A percentile compares a stretch with the other conserved stretches of the same genome.
phyloP scores from a whole-genome alignment of 208 protist species.

The Wallacemonas sp. region DNA sequence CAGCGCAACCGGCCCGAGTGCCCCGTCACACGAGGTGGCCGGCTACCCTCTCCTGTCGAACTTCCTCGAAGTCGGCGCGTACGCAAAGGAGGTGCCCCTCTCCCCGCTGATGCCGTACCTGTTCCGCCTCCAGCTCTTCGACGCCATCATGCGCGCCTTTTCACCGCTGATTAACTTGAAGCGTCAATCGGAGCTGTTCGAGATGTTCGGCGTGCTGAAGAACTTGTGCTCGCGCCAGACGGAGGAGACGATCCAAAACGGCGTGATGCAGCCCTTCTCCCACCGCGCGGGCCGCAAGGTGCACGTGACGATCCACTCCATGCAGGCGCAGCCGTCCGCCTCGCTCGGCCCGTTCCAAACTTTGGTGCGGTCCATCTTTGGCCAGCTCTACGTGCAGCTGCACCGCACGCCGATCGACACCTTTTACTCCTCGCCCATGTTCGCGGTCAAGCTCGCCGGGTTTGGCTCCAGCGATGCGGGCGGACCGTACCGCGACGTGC shows the following conservation, averaged over 20 bases:
- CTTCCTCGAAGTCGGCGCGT: constrained; percentile 56
- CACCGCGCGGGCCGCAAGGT: constrained; percentile 63
- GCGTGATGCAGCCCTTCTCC: constrained; percentile 82
- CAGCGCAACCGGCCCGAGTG: constrained; percentile 18
- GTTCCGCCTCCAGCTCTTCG: constrained; percentile 65
- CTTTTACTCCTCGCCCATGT: constrained; percentile 88
- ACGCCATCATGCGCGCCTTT: constrained; percentile 72
- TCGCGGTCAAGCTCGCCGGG: constrained; percentile 86
- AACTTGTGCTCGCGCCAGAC: constrained; percentile 72
- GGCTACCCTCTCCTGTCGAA: constrained; percentile 52
- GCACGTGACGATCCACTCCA: constrained; percentile 85
- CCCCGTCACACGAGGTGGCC: constrained; percentile 72
- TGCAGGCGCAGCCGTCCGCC: constrained; percentile 71
- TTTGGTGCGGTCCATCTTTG: constrained; percentile 84
- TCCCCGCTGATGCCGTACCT: constrained; percentile 69
- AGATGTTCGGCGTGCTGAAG: constrained; percentile 81
- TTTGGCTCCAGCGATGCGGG: constrained; percentile 91
- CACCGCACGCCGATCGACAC: constrained; percentile 61
- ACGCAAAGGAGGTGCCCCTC: constrained; percentile 55
- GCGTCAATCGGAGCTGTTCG: constrained; percentile 74
- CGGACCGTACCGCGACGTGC: constrained; percentile 90
- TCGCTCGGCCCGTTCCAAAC: constrained; percentile 62
- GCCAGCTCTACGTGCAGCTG: constrained; percentile 86
- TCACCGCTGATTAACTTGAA: constrained; percentile 78
- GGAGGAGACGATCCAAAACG: constrained; percentile 73